Base-by-base conservation (phyloP, 2,329 filamentous ascomycete genomes). In the Arthroderma sp. region DNA sequence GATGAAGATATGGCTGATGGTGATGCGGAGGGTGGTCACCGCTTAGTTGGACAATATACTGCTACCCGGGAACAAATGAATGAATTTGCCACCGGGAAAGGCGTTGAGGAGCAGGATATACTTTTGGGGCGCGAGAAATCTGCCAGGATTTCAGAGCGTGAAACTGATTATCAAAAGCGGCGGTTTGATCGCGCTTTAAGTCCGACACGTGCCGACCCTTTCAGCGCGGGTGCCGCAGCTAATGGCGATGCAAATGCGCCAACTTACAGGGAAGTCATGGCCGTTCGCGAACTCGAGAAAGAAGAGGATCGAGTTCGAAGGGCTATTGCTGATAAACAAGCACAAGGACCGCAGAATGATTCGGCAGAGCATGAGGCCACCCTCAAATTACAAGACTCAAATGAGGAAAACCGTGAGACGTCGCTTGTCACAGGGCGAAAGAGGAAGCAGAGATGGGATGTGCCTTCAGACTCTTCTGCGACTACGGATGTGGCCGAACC, bases 141-240 rank as follows among this genome's bases (percentile, higher is more conserved):
- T 62, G 87, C 83, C 47, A 82, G 89, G 56, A 96, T 98, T 59
- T 74, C 82, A 49, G 89, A 93, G 60, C 83, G 91, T 57, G 89
- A 96, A 70, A 93, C 87, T 51, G 89, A 96, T 60, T 98, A 98
- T 62, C 93, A 98, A 68, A 94, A 94, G 68, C 85, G 88, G 53
- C 80, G 88, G 48, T 93, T 94, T 64, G 82, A 94, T 61, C 86
- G 91, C 50, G 58, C 64, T 38, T 72, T 96, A 51, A 91, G 86
- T 22, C 87, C 88, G 4, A 87, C 85, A 6, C 80, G 86, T 57
- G 85, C 81, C 50, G 87, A 94, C 60, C 82, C 86, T 29, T 94
- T 94, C 58, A 83, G 84, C 28, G 77, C 81, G 51, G 84, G 88
- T 58, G 71, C 77, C 50, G 76, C 84, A 60, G 77, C 74, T 40